Conservation (phyloP, 23 red algal genomes). For the Gracilaria gracilis region DNA sequence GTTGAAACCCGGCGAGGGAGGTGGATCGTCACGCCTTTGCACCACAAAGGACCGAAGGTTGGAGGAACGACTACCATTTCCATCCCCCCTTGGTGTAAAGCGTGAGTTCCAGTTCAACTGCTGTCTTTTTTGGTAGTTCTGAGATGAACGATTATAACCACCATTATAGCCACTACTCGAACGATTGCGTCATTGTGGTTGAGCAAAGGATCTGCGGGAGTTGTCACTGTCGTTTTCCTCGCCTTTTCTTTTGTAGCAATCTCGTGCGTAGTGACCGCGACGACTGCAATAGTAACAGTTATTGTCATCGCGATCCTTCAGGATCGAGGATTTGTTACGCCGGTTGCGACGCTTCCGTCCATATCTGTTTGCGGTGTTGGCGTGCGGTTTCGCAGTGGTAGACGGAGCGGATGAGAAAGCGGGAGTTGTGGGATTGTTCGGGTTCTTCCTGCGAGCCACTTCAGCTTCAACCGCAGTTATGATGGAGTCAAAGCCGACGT, state of each 20-base stretch:
- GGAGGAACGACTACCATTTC: too few species aligned
- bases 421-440: neutral
- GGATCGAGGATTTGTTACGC: too few species aligned
- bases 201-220: neutral
- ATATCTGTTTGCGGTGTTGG: neutral
- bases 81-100: too few species aligned
- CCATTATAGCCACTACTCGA: neutral
- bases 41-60: too few species aligned
- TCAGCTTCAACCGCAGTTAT: too few species aligned
- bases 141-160: too few species aligned
- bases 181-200: neutral
- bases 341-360: neutral
- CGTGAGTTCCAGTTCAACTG: neutral
- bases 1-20: too few species aligned
- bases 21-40: too few species aligned
- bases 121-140: neutral
- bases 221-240: neutral
- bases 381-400: neutral
- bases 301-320: neutral
- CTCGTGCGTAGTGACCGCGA: neutral
- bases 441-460: constrained; percentile 34
- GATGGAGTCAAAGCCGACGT: too few species aligned
- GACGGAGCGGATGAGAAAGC: neutral
- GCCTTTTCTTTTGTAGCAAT: too few species aligned
- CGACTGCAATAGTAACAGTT: constrained; percentile 5